These are phyloP conservation scores for Xylaria multiplex DNA, from an alignment of 2,329 filamentous ascomycete species.

Conservation along the genomic window DNA sequence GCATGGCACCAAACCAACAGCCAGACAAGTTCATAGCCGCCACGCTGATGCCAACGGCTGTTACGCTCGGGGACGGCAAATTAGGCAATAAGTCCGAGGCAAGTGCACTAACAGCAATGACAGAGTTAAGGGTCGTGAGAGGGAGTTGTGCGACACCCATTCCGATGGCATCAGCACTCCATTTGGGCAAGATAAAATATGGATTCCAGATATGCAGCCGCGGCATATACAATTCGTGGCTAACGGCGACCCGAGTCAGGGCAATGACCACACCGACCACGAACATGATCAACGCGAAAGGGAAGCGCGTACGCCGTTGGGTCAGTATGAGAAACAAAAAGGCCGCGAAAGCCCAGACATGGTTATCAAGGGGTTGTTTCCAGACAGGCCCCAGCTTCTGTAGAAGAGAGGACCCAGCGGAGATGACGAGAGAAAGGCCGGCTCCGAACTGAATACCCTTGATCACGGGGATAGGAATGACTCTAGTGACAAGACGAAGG, in stretches of 20 bases:
- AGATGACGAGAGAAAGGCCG: constrained; percentile 82
- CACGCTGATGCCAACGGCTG: constrained; percentile 82
- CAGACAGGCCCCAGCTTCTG: constrained; percentile 69
- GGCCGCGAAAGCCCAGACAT: constrained; percentile 77
- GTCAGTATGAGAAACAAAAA: constrained; percentile 77
- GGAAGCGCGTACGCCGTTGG: constrained; percentile 71
- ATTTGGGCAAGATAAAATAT: constrained; percentile 57
- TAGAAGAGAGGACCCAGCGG: constrained; percentile 76
- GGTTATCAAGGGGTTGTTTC: constrained; percentile 78
- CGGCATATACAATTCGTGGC: constrained; percentile 55
- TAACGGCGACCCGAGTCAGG: constrained; percentile 52
- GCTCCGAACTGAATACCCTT: constrained; percentile 96
- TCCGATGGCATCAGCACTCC: constrained; percentile 54
- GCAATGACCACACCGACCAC: constrained; percentile 74
- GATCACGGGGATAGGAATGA: constrained; percentile 85
- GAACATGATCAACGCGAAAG: constrained; percentile 82
- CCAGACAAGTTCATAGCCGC: constrained; percentile 83
- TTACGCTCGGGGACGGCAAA: constrained; percentile 74
- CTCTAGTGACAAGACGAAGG: constrained; percentile 76
- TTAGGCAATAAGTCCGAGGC: constrained; percentile 79
- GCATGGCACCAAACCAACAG: constrained; percentile 92
- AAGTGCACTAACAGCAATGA: constrained; percentile 86
- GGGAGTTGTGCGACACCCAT: constrained; percentile 88
- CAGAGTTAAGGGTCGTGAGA: constrained; percentile 89
- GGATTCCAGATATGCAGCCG: constrained; percentile 71